Evolutionary conservation across 1,284 basidiomycete genomes (phyloP), one percentile per base, ranked within the genome.

Genomic region (Garcileccinum viscosum): DNA sequence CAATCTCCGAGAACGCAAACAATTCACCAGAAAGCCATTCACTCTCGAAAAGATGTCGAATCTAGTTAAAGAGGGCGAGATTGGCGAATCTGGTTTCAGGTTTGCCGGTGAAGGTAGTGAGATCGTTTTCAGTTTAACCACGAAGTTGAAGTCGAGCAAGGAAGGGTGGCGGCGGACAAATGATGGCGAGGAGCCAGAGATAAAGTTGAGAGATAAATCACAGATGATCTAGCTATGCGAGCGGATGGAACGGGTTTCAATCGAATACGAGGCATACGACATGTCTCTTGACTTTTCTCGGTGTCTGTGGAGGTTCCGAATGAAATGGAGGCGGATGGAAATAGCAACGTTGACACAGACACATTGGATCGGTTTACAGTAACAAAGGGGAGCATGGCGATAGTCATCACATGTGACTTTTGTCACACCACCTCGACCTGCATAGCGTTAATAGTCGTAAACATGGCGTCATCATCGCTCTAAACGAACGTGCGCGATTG

Each of bases 401-500:
- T 53, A n/a, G 50, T 53, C 24, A 53, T 11, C 37, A 9, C 14
- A 37, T 53, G 50, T 53, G n/a, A 27, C 50, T 7, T n/a, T 27
- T 53, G 50, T 53, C 50, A 53, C 24, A 27, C 24, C 11, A 53
- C 50, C 12, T 14, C n/a, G 12, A 7, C 50, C 22, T 27, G 50
- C 50, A 17, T n/a, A 30, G n/a, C 24, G 24, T 14, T 53, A 37
- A 53, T 53, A 27, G 50, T 24, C 50, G 50, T 53, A 27, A 53
- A 56, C 33, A 63, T 50, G 32, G 44, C 62, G 33, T 63, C 33
- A 63, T 37, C 62, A 8, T 47, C 37, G n/a, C 40, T 62, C 30
- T 61, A 38, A 37, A 61, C 60, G 35, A 38, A 27, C 37, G 61
- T 47, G 24, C 24, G 44, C 44, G 44, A 63, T 63, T 63, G 62